A percentile compares a stretch with the other conserved stretches of the same genome.
These are phyloP conservation scores for Fistulinella staudtii DNA, from an alignment of 1,284 basidiomycete species.

Conservation along the genomic window DNA sequence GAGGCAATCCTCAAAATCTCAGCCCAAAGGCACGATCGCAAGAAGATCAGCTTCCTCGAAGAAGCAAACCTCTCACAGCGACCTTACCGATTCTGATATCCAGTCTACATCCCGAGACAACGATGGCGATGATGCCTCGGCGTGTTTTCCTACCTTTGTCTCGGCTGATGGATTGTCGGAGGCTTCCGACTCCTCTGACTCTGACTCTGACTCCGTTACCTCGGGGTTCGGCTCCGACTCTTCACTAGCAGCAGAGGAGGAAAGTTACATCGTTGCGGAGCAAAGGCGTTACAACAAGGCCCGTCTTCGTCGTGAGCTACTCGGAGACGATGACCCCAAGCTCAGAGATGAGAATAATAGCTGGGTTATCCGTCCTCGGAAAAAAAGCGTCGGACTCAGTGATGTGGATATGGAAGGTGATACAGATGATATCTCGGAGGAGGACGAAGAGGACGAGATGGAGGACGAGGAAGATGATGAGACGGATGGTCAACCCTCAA, in stretches of 20 bases:
- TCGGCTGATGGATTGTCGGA: constrained; percentile 54
- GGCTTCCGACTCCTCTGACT: constrained; percentile 41
- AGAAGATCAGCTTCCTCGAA: constrained; percentile 35
- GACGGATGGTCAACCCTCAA: constrained; percentile 40
- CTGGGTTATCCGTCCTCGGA: constrained; percentile 67
- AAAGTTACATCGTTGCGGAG: constrained; percentile 53
- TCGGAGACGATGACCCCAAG: constrained; percentile 49
- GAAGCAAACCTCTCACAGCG: constrained; percentile 30
- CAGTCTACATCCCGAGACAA: constrained; percentile 18
- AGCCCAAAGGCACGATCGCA: constrained; percentile 40
- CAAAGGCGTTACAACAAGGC: constrained; percentile 43
- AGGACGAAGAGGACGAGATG: constrained; percentile 49
- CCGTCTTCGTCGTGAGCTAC: constrained; percentile 50
- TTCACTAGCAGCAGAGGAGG: constrained; percentile 59
- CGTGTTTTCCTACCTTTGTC: constrained; percentile 64
- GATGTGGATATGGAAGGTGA: constrained; percentile 57
- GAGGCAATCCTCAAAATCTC: constrained; percentile 31
- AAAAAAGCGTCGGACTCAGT: constrained; percentile 59
- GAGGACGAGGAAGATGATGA: constrained; percentile 42
- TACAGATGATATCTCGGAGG: constrained; percentile 42
- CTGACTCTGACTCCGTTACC: constrained; percentile 30
- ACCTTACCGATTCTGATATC: constrained; percentile 34
- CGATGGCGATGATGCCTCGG: constrained; percentile 36
- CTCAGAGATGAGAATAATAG: constrained; percentile 47
- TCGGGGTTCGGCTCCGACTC: constrained; percentile 52